phyloP scores from a whole-genome alignment of 371 early-diverging fungal species.

The Lichtheimia corymbifera region DNA sequence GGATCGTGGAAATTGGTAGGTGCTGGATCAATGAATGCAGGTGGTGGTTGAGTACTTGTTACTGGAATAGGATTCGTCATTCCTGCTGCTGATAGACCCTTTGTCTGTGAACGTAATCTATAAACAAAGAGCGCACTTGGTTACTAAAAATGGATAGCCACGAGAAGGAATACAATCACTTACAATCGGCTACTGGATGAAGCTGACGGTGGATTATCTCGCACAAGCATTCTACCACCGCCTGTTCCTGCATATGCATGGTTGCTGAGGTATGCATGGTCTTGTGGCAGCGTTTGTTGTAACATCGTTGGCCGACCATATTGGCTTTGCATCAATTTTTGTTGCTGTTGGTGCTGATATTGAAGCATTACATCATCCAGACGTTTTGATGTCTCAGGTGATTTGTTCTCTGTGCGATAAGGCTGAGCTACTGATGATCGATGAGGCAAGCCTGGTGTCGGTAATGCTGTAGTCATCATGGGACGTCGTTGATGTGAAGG shows the following conservation, averaged over 20 bases:
- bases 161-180: conserved; percentile 30
- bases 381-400: conserved; percentile 44
- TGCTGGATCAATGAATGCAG: neutral
- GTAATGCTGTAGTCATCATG: conserved; percentile 28
- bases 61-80: neutral
- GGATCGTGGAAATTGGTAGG: neutral
- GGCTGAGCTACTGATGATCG: conserved; percentile 20
- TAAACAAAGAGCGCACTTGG: neutral
- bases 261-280: conserved; percentile 29
- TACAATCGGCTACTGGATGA: conserved; percentile 31
- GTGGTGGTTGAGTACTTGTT: neutral
- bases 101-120: neutral
- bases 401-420: conserved; percentile 43
- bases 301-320: conserved; percentile 15
- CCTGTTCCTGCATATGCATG: conserved; percentile 28
- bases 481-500: conserved; percentile 27
- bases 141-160: conserved; percentile 29
- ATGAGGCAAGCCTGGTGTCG: conserved; percentile 25
- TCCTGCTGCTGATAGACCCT: neutral
- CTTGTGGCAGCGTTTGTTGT: conserved; percentile 20
- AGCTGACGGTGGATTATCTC: conserved; percentile 25
- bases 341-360: conserved; percentile 44
- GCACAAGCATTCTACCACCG: conserved; percentile 39
- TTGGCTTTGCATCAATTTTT: conserved; percentile 12
- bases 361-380: conserved; percentile 55